Conservation (phyloP, 208 protist species). For the Leishmania gerbilli region DNA sequence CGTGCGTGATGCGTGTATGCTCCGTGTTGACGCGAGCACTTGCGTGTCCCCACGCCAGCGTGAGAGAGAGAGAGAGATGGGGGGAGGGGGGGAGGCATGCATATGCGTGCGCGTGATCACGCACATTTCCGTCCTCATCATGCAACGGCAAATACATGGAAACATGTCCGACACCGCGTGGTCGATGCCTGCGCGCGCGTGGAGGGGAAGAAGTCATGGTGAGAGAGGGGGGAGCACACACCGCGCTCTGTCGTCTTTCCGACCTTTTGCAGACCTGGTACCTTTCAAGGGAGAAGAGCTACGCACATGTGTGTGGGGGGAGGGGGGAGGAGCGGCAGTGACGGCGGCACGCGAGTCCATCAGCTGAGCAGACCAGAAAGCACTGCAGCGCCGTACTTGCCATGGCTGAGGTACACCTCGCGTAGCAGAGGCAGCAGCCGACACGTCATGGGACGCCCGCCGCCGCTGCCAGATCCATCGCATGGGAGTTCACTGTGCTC, state of each 20-base stretch:
- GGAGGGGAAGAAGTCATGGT: neutral
- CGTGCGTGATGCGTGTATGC: neutral
- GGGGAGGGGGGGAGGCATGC: neutral
- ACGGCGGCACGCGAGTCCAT: neutral
- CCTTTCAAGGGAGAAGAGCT: neutral
- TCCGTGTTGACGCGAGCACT: neutral
- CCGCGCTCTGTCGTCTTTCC: neutral
- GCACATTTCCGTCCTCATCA: neutral
- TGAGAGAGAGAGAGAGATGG: neutral
- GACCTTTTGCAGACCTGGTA: neutral
- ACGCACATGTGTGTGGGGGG: neutral
- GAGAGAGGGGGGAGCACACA: neutral
- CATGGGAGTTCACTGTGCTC: neutral
- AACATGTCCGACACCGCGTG: neutral
- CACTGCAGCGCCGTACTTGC: slow-evolving; percentile 20
- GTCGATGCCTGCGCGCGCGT: neutral
- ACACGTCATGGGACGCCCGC: neutral
- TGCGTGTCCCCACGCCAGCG: neutral
- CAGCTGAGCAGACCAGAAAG: slow-evolving; percentile 12
- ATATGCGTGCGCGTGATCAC: neutral
- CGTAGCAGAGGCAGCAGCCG: slow-evolving; percentile 9
- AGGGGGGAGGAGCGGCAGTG: neutral
- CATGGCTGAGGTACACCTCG: slow-evolving; percentile 28
- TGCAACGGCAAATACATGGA: neutral
- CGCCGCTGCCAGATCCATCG: neutral